phyloP scores from a whole-genome alignment of 2,329 filamentous ascomycete genomes.

The Allantophomopsis cytisporea region DNA sequence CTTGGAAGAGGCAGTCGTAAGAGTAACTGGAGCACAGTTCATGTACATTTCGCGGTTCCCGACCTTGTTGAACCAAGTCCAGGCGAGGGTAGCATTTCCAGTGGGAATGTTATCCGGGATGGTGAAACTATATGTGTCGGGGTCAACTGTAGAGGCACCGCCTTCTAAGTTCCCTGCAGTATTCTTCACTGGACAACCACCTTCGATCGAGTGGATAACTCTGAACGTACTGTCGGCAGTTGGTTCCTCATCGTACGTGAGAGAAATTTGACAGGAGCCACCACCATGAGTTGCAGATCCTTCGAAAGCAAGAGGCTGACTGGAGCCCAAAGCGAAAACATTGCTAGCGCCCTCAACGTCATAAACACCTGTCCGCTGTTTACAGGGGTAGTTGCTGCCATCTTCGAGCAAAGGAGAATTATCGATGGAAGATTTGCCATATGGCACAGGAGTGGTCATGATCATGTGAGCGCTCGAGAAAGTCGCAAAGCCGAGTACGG shows the following conservation, averaged over 20 bases:
- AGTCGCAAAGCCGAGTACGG: conserved; percentile 42
- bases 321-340: conserved; percentile 47
- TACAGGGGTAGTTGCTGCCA: conserved; percentile 74
- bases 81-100: conserved; percentile 72
- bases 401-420: conserved; percentile 49
- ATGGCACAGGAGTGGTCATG: conserved; percentile 57
- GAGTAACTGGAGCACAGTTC: conserved; percentile 72
- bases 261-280: conserved; percentile 78
- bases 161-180: conserved; percentile 41
- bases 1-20: conserved; percentile 39
- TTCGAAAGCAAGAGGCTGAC: conserved; percentile 47
- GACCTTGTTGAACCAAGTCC: conserved; percentile 90
- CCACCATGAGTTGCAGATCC: conserved; percentile 77
- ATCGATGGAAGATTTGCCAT: conserved; percentile 28
- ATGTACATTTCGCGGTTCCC: conserved; percentile 97
- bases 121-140: conserved; percentile 51
- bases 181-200: conserved; percentile 62
- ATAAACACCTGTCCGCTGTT: conserved; percentile 36
- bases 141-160: conserved; percentile 26
- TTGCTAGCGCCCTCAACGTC: conserved; percentile 36
- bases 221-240: conserved; percentile 61
- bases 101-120: conserved; percentile 59
- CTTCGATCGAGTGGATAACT: conserved; percentile 79
- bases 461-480: conserved; percentile 62
- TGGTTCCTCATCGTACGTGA: conserved; percentile 66